Base-by-base conservation (phyloP, 768 basidiomycete species). In the Phanerochaete sordida region DNA sequence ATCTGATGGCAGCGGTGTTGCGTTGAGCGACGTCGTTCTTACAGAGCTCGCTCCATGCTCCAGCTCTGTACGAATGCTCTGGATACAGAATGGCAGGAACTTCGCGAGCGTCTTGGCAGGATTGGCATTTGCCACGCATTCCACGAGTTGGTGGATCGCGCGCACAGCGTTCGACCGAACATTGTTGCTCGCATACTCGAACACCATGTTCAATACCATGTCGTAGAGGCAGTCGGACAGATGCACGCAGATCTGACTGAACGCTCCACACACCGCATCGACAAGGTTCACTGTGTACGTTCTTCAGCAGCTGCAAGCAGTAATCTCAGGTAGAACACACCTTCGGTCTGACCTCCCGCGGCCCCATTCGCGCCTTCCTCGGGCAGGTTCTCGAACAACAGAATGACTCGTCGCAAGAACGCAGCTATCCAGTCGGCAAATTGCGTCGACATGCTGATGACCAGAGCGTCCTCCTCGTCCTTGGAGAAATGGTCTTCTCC, bases 81-180 rank as follows among this genome's bases (percentile, higher is more conserved):
- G 72, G 28, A 79, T 74, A 70, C 91, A 93, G 45, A 91, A 83
- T 0, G 86, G 84, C 61, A 93, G 79, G 73, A 96, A 92, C 65
- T 85, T 89, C 21, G 81, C 85, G 49, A 95, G 75, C 1, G 90
- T 90, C 74, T 93, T 93, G 53, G 70, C 75, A 3, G 93, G 85
- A 65, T 92, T 75, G 21, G 90, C 90, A 59, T 92, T 90, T 3
- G 93, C 88, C 24, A 95, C 82, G 68, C 90, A 91, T 73, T 90
- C 86, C 33, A 95, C 88, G 3, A 97, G 78, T 64, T 92, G 87
- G 66, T 93, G 91, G 27, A 95, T 89, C 2, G 89, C 91, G 57
- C 91, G 84, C 45, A 94, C 90, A 24, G 91, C 89, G 71, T 95
- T 95, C 26, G 91, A 80, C 26, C 92, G 87, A 27, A 91, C 88